Base-by-base conservation (phyloP, 1,284 basidiomycete species). In the Ceratobasidium sp. region DNA sequence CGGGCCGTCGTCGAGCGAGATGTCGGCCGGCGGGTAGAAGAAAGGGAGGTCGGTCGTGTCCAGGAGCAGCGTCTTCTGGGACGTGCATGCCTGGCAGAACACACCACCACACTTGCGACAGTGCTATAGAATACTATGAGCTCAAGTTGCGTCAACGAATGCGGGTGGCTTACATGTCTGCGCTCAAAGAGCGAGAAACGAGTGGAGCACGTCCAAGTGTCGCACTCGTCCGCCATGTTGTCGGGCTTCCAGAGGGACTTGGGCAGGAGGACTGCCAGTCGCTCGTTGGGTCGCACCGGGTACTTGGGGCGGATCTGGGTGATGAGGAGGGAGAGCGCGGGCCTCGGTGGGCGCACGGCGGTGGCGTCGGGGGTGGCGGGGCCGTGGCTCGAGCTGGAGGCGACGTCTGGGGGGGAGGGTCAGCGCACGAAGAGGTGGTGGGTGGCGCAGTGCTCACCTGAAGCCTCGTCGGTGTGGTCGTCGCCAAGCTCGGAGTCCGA, bases 101-200 rank as follows among this genome's bases (percentile, higher is more conserved):
- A 93, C 84, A 77, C 91, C 91, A 71, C 92, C 92, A 79, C 92
- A 94, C 81, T 93, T 93, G 82, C 92, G 88, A 83, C 92, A 94
- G 79, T 94, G 92, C 90, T 91, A 81, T 37, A 45, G n/a, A 6
- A 51, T 4, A 56, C 58, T 74, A 73, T 23, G 60, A 80, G 76
- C 51, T 66, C 35, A 54, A 26, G 65, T 45, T 39, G 31, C 77
- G 76, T 74, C 35, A 78, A 78, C 75, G 42, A 76, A 79, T 28
- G 33, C 45, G 8, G 51, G 78, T 75, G 68, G 33, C 90, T 81
- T 81, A 91, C 90, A 82, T 93, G 92, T 84, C 89, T 88, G 78
- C 92, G 91, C 79, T 92, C 90, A 66, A 90, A 87, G 77, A 93
- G 82, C 76, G 88, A 86, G 82, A 94, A 94, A 60, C 82, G 82